A percentile compares a stretch with the other conserved stretches of the same genome.
These are phyloP conservation scores for Colletotrichum neosansevieriae DNA, from an alignment of 2,329 filamentous ascomycete species.

Conservation along the genomic window DNA sequence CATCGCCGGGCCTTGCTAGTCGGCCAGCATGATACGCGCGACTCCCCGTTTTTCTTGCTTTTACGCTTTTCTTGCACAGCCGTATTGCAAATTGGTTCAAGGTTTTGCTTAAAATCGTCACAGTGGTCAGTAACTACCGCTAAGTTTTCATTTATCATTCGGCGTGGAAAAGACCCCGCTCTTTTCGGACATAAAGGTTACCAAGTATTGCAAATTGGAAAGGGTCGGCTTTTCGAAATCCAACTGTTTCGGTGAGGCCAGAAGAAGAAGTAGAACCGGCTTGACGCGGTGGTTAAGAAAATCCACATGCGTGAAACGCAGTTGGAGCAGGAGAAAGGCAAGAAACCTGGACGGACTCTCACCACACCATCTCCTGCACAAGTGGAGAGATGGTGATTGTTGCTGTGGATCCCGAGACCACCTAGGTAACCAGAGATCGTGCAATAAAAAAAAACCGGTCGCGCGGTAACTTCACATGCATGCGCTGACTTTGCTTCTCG, in stretches of 20 bases:
- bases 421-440: constrained; percentile 31
- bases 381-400: constrained; percentile 26
- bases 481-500: not conserved
- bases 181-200: too few species aligned
- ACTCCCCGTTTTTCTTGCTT: not conserved
- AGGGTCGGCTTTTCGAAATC: not conserved
- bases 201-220: not conserved
- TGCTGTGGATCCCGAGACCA: constrained; percentile 24
- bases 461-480: constrained; percentile 19
- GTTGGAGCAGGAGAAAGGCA: not conserved
- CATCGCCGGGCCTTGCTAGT: not conserved
- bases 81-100: not conserved
- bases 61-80: constrained; percentile 4
- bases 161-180: too few species aligned
- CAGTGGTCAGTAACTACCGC: too few species aligned
- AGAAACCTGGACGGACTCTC: constrained; percentile 1
- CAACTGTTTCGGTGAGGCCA: constrained; percentile 24
- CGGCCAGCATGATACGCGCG: not conserved
- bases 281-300: not conserved
- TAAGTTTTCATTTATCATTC: too few species aligned
- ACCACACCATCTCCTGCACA: constrained; percentile 6
- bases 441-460: not conserved
- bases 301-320: constrained; percentile 3
- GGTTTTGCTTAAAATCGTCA: too few species aligned
- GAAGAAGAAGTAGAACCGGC: not conserved